Base-by-base conservation (phyloP, 768 basidiomycete species). In the Auricularia sp. region DNA sequence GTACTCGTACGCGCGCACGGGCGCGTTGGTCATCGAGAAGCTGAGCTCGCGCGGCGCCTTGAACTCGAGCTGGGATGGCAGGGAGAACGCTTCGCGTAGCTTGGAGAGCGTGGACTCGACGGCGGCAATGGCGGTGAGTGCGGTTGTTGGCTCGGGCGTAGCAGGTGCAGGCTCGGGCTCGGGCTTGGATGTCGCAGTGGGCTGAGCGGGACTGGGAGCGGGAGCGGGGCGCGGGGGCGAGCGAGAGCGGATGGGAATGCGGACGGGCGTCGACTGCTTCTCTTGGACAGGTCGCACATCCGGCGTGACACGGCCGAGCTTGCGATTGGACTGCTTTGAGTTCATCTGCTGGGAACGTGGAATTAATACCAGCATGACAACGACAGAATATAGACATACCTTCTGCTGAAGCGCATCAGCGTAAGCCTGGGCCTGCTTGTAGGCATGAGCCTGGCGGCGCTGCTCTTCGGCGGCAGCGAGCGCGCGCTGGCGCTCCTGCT, bases 1-100 rank as follows among this genome's bases (percentile, higher is more conserved):
- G 68, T 90, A 83, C n/a, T 79, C 75, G 73, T 90, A 86, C 14
- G 75, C 78, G 73, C 86, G 85, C 24, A 90, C 73, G 0, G 81
- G 73, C 21, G 80, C 84, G 71, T 92, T 91, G 54, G 71, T 76
- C 1, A 80, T 74, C 6, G 85, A 85, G 75, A 80, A 92, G 3
- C 85, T 83, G 42, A 92, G 80, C 4, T 59, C 56, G 56, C 34
- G 62, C 13, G 66, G 21, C 21, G 63, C 21, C 13, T 61, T 58
- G 62, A 5, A 45, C 65, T 69, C 61, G 35, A 54, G 39, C 45
- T 61, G 64, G 44, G 69, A 66, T 45, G 68, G 65, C 5, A 68
- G 66, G 34, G 70, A 54, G 3, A 75, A 67, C 33, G 73, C 68
- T 3, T 69, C 24, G 6, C 66, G 45, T 33, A 63, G 51, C 2